Evolutionary conservation across 179 eudicot genomes (phyloP).

Genomic region (Camellia oleifera): DNA sequence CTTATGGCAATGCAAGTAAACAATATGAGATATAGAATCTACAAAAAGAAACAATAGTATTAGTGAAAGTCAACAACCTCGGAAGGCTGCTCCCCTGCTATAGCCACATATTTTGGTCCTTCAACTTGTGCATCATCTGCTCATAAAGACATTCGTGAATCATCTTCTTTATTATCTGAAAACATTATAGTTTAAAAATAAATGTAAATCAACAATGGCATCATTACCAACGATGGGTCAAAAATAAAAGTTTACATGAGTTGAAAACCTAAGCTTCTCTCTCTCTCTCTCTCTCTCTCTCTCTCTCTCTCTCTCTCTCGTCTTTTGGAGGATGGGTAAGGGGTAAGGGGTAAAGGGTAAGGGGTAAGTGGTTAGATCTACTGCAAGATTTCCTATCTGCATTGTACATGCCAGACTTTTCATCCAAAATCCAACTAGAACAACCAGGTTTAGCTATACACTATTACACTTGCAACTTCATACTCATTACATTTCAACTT

Average conservation of each 20-base stretch:
- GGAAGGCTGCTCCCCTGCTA: slow-evolving; percentile 72
- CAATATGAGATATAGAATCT: slow-evolving; percentile 9
- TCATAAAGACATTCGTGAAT: slow-evolving; percentile 14
- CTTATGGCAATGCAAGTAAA: slow-evolving; percentile 35
- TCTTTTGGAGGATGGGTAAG: not conserved
- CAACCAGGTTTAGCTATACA: not conserved
- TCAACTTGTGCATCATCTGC: slow-evolving; percentile 38
- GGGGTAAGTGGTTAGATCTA: not conserved
- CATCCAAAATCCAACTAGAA: not conserved
- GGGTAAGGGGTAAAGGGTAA: not conserved
- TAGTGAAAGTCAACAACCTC: slow-evolving; percentile 41
- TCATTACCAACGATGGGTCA: not conserved
- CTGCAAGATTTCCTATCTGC: not conserved
- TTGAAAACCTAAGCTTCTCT: not conserved
- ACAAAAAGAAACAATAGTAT: not conserved
- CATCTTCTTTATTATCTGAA: slow-evolving; percentile 2
- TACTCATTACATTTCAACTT: no score
- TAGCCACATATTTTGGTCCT: slow-evolving; percentile 56
- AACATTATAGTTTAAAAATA: not conserved
- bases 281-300: not conserved
- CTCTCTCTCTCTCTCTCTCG: not conserved
- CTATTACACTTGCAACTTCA: not conserved
- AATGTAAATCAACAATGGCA: not conserved
- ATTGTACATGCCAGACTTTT: not conserved
- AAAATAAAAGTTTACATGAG: not conserved